A percentile compares a stretch with the other conserved stretches of the same genome.
phyloP scores from a whole-genome alignment of 495 filamentous ascomycete species.

The Pseudevernia furfuracea region DNA sequence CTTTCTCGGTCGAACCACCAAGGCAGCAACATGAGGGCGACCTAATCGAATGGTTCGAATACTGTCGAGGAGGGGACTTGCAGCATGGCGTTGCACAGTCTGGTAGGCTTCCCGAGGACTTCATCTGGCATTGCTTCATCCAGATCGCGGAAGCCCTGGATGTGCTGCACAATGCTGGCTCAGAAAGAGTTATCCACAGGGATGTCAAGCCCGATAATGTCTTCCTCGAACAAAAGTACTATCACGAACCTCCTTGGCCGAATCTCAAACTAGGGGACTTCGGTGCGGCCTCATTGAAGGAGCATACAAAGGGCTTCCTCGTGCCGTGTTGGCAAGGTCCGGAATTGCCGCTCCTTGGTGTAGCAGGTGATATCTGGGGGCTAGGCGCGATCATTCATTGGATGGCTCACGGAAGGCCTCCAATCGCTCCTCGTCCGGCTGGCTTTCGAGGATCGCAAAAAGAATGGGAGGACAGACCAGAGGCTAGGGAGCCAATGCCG shows the following conservation, averaged over 20 bases:
- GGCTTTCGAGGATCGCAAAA: background rate
- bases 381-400: slow-evolving; percentile 4
- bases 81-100: background rate
- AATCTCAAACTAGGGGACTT: slow-evolving; percentile 10
- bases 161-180: background rate
- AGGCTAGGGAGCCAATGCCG: background rate
- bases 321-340: background rate
- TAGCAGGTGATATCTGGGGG: background rate
- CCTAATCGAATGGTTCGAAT: slow-evolving; percentile 4
- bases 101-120: background rate
- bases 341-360: background rate
- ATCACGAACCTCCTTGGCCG: background rate
- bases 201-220: slow-evolving; percentile 13
- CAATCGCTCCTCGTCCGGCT: background rate
- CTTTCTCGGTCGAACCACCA: background rate
- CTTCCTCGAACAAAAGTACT: background rate
- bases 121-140: slow-evolving; percentile 14
- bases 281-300: background rate
- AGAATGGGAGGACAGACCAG: background rate
- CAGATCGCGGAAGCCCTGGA: slow-evolving; percentile 8
- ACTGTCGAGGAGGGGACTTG: slow-evolving; percentile 10
- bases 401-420: background rate
- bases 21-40: background rate
- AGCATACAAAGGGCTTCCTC: background rate
- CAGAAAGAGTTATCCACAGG: background rate